Conservation (phyloP, 805 yeast genomes). For the Zygotorulaspora florentina region DNA sequence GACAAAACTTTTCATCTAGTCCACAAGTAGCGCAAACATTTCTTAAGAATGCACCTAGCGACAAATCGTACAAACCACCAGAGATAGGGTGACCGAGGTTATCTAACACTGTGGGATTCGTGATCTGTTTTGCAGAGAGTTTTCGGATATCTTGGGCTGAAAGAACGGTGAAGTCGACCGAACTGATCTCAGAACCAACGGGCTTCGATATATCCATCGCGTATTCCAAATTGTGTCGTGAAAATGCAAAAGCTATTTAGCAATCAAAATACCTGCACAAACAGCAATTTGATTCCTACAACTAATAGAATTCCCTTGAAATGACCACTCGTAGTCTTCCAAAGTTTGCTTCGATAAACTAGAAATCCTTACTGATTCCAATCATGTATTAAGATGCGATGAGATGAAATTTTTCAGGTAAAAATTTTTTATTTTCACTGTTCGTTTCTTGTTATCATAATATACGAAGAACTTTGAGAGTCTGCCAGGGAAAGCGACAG, state of each 20-base stretch:
- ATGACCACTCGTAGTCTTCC: too few relatives aligned
- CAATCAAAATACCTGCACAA: neutral
- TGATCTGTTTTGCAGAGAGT: constrained; percentile 90
- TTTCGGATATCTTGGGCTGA: constrained; percentile 77
- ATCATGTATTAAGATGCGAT: constrained; percentile 6
- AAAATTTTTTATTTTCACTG: neutral
- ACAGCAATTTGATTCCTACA: neutral
- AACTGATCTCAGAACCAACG: constrained; percentile 86
- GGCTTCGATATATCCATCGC: constrained; percentile 94
- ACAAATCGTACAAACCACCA: constrained; percentile 89
- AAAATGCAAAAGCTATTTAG: neutral
- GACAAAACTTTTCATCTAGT: constrained; percentile 87
- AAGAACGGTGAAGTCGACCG: constrained; percentile 88
- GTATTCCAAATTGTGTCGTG: neutral
- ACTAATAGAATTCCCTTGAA: neutral
- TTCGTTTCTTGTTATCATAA: neutral
- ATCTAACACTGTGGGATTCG: constrained; percentile 94
- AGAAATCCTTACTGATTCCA: too few relatives aligned
- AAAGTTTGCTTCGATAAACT: neutral
- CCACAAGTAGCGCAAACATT: constrained; percentile 95
- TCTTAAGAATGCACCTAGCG: constrained; percentile 90
- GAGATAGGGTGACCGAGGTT: constrained; percentile 92
- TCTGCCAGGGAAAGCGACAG: too few relatives aligned
- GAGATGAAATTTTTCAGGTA: constrained; percentile 9
- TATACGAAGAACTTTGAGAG: neutral